These are phyloP conservation scores for Trichoderma polysporum DNA, from an alignment of 2,329 filamentous ascomycete species.

Conservation along the genomic window DNA sequence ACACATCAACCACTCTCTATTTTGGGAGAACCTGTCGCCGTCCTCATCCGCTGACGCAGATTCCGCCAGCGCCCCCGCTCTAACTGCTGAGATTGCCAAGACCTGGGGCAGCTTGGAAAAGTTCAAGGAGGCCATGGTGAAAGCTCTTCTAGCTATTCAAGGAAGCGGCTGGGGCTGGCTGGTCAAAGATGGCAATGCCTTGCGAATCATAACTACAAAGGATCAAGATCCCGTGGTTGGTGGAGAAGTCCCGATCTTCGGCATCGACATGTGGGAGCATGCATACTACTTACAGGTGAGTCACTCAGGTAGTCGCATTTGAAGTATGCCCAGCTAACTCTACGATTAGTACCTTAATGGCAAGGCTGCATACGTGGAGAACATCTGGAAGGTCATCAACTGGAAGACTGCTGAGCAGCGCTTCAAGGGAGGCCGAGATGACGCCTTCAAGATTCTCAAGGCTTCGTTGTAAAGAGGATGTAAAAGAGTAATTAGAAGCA, in stretches of 20 bases:
- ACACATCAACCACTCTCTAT: conserved; percentile 89
- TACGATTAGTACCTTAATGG: conserved; percentile 69
- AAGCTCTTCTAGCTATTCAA: conserved; percentile 68
- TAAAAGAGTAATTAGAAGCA: not conserved
- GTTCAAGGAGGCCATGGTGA: conserved; percentile 66
- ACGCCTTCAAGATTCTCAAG: conserved; percentile 46
- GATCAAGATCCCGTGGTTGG: conserved; percentile 76
- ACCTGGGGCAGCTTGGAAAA: conserved; percentile 67
- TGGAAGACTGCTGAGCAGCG: conserved; percentile 70
- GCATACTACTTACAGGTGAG: conserved; percentile 79
- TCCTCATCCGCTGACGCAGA: conserved; percentile 57
- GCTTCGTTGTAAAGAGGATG: conserved; percentile 37
- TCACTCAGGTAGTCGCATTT: not conserved
- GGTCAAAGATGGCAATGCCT: conserved; percentile 59
- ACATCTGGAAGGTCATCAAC: conserved; percentile 77
- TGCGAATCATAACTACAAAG: conserved; percentile 78
- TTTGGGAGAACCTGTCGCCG: conserved; percentile 81
- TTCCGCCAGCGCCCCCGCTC: conserved; percentile 53
- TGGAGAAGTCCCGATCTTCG: conserved; percentile 67
- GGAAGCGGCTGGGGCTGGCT: conserved; percentile 91
- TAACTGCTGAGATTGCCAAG: conserved; percentile 60
- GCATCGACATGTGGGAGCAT: conserved; percentile 92
- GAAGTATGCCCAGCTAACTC: not conserved
- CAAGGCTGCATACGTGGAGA: conserved; percentile 72
- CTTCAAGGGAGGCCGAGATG: conserved; percentile 50